Evolutionary conservation across 1,139 yeast species (phyloP).

Genomic region (Geotrichum restrictum): DNA sequence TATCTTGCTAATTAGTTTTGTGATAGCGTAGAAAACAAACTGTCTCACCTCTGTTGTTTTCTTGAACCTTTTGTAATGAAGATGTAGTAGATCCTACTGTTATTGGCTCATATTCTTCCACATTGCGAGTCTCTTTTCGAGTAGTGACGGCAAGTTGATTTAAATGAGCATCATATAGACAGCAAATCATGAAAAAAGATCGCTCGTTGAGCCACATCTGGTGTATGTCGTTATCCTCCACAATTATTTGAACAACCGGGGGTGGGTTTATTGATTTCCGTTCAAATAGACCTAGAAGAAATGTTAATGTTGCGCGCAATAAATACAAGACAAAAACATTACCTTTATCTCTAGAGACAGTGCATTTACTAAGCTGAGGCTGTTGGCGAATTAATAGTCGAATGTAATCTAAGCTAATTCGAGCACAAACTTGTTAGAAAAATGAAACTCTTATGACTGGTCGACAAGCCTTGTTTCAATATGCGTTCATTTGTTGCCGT

Average conservation of each 20-base stretch:
- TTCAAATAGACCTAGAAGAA: conserved; percentile 23
- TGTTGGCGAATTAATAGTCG: conserved; percentile 20
- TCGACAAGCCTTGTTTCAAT: no score
- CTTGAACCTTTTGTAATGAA: conserved; percentile 27
- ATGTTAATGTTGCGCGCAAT: not conserved
- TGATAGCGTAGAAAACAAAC: not conserved
- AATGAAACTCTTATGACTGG: no score
- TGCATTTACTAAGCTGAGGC: conserved; percentile 20
- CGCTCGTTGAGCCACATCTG: conserved; percentile 26
- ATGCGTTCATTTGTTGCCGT: not conserved
- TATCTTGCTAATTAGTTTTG: conserved; percentile 15
- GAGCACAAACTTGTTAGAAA: not conserved
- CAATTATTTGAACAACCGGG: conserved; percentile 26
- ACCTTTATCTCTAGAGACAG: conserved; percentile 21
- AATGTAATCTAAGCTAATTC: conserved; percentile 3
- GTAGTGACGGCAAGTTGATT: conserved; percentile 13
- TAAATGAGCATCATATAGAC: conserved; percentile 22
- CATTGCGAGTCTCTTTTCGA: conserved; percentile 18
- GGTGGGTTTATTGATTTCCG: conserved; percentile 29
- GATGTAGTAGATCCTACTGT: conserved; percentile 27
- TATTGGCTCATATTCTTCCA: conserved; percentile 23
- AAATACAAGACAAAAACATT: not conserved
- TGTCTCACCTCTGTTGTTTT: conserved; percentile 23
- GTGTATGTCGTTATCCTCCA: conserved; percentile 23
- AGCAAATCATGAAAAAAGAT: conserved; percentile 27